These are phyloP conservation scores for Boletus fagicola DNA, from an alignment of 768 basidiomycete genomes.

Conservation along the genomic window DNA sequence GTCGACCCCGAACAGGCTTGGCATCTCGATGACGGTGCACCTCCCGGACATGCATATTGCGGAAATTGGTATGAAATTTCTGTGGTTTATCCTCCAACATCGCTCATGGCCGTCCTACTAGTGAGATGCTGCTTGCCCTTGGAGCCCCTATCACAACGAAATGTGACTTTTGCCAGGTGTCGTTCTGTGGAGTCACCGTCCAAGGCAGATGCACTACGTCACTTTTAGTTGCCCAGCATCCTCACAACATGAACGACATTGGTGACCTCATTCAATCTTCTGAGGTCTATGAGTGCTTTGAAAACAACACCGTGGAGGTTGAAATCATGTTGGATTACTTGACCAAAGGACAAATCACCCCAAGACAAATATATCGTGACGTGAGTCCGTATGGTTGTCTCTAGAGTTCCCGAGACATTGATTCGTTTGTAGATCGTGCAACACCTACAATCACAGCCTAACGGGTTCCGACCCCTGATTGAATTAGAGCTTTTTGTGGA, in stretches of 20 bases:
- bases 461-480: slow-evolving; percentile 62
- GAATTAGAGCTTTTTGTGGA: slow-evolving; percentile 72
- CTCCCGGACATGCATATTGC: slow-evolving; percentile 77
- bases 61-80: slow-evolving; percentile 67
- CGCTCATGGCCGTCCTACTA: slow-evolving; percentile 25
- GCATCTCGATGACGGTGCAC: slow-evolving; percentile 72
- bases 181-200: slow-evolving; percentile 79
- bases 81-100: not conserved
- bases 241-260: slow-evolving; percentile 64
- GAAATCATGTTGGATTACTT: slow-evolving; percentile 85
- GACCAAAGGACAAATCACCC: slow-evolving; percentile 55
- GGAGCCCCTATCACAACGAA: slow-evolving; percentile 74
- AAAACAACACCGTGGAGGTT: slow-evolving; percentile 74
- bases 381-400: slow-evolving; percentile 36
- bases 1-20: slow-evolving; percentile 70
- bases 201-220: slow-evolving; percentile 69
- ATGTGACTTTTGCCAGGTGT: slow-evolving; percentile 81
- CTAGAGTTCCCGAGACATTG: slow-evolving; percentile 1
- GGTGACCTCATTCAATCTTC: slow-evolving; percentile 75
- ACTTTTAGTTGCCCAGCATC: slow-evolving; percentile 57
- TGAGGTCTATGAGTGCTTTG: slow-evolving; percentile 78
- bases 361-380: slow-evolving; percentile 75
- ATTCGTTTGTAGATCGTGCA: slow-evolving; percentile 52
- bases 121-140: slow-evolving; percentile 73
- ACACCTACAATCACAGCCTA: slow-evolving; percentile 57